These are phyloP conservation scores for Artemisia tridentata DNA, from an alignment of 129 eudicot genomes.

Conservation along the genomic window DNA sequence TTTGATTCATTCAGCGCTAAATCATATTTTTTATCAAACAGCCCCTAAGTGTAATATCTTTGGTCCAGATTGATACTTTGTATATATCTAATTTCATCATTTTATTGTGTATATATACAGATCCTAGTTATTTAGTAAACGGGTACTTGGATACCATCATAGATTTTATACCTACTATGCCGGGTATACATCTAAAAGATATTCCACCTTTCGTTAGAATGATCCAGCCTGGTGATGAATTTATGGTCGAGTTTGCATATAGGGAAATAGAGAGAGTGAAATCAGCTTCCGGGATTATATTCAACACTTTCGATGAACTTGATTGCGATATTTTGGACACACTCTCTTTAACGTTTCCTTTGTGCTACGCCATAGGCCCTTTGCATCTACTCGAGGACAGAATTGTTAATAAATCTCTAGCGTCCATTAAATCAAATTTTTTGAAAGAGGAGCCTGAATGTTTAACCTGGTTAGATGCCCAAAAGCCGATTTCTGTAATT, in stretches of 20 bases:
- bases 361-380: conserved; percentile 39
- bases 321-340: conserved; percentile 18
- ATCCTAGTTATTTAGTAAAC: conserved; percentile 19
- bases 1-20: too few species aligned
- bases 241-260: conserved; percentile 15
- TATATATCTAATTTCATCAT: not conserved
- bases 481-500: conserved; percentile 35
- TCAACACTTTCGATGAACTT: conserved; percentile 37
- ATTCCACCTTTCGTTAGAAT: conserved; percentile 29
- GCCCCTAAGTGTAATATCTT: too few species aligned
- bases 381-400: conserved; percentile 29
- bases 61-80: not conserved
- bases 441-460: conserved; percentile 43
- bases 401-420: conserved; percentile 15
- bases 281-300: conserved; percentile 25
- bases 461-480: conserved; percentile 37
- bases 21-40: too few species aligned
- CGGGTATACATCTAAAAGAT: conserved; percentile 29
- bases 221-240: conserved; percentile 27
- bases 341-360: conserved; percentile 26
- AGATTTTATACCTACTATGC: conserved; percentile 33
- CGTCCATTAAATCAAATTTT: conserved; percentile 35
- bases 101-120: conserved; percentile 7
- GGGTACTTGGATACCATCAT: conserved; percentile 29
- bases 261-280: conserved; percentile 24